These are phyloP conservation scores for Salix suchowensis DNA, from an alignment of 345 rosid genomes.

Conservation along the genomic window DNA sequence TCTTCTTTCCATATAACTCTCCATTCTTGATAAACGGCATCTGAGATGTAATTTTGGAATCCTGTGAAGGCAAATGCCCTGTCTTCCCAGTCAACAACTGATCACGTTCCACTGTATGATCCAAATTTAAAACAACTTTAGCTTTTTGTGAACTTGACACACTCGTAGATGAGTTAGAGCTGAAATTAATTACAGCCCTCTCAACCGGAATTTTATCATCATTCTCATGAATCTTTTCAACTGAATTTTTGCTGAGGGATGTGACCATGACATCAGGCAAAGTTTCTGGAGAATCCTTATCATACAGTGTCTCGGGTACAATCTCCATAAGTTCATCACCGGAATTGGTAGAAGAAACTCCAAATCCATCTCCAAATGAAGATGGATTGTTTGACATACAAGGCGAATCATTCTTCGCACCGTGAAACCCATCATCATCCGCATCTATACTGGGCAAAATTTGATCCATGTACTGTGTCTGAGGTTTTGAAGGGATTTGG, in stretches of 20 bases:
- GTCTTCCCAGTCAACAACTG: slow-evolving; percentile 26
- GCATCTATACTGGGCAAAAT: slow-evolving; percentile 19
- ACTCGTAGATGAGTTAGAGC: slow-evolving; percentile 25
- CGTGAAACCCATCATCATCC: slow-evolving; percentile 21
- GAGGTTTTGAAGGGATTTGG: slow-evolving; percentile 26
- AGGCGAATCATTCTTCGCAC: slow-evolving; percentile 26
- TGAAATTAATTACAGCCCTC: slow-evolving; percentile 27
- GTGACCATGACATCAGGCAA: slow-evolving; percentile 19
- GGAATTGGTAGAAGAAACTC: slow-evolving; percentile 32
- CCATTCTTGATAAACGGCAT: slow-evolving; percentile 23
- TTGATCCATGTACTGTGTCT: slow-evolving; percentile 19
- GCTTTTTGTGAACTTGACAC: slow-evolving; percentile 26
- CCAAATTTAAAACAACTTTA: slow-evolving; percentile 21
- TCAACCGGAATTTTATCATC: slow-evolving; percentile 27
- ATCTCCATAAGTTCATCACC: slow-evolving; percentile 30
- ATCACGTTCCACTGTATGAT: slow-evolving; percentile 24
- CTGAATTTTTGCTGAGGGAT: slow-evolving; percentile 21
- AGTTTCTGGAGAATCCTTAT: slow-evolving; percentile 38
- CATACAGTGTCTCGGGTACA: slow-evolving; percentile 34
- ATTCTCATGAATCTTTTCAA: slow-evolving; percentile 25
- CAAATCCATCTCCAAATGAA: slow-evolving; percentile 26
- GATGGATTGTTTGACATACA: slow-evolving; percentile 22
- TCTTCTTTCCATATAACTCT: slow-evolving; percentile 41
- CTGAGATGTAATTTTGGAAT: slow-evolving; percentile 25
- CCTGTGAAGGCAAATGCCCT: slow-evolving; percentile 24